phyloP scores from a whole-genome alignment of 2,329 filamentous ascomycete species.

The Cadophora gregata region DNA sequence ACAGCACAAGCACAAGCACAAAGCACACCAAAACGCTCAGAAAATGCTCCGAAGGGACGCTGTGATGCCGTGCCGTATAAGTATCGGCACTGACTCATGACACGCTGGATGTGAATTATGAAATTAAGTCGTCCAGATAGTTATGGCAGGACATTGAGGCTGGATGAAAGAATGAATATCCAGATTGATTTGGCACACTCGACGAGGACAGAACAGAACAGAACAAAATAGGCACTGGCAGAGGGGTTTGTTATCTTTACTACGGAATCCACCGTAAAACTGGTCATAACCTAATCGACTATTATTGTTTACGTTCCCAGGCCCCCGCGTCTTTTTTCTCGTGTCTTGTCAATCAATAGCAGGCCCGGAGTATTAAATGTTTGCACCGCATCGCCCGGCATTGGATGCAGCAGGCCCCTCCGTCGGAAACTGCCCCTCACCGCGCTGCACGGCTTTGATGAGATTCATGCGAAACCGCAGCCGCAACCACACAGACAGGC shows the following conservation, averaged over 20 bases:
- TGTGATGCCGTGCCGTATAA: not conserved
- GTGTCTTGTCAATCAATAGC: conserved; percentile 26
- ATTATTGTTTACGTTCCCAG: conserved; percentile 18
- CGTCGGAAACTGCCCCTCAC: conserved; percentile 6
- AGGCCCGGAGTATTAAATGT: conserved; percentile 23
- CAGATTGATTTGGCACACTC: not conserved
- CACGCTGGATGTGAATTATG: not conserved
- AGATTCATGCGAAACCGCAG: conserved; percentile 33
- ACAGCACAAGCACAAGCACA: conserved; percentile 4
- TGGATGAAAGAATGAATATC: not conserved
- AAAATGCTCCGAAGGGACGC: conserved; percentile 2
- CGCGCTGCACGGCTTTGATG: conserved; percentile 30
- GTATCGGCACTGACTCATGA: conserved; percentile 7
- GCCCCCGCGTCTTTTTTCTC: conserved; percentile 6
- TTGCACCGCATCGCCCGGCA: conserved; percentile 20
- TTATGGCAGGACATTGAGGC: not conserved
- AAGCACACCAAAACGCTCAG: not conserved
- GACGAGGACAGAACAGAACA: no score
- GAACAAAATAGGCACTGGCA: not conserved
- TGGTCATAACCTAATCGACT: conserved; percentile 6
- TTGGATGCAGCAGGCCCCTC: conserved; percentile 14
- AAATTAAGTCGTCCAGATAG: not conserved
- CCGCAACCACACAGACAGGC: conserved; percentile 9
- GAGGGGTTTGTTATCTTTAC: conserved; percentile 1
- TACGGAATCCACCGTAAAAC: not conserved